A percentile compares a stretch with the other conserved stretches of the same genome.
These are phyloP conservation scores for Alternaria sp. DNA, from an alignment of 2,329 filamentous ascomycete species.

Conservation along the genomic window DNA sequence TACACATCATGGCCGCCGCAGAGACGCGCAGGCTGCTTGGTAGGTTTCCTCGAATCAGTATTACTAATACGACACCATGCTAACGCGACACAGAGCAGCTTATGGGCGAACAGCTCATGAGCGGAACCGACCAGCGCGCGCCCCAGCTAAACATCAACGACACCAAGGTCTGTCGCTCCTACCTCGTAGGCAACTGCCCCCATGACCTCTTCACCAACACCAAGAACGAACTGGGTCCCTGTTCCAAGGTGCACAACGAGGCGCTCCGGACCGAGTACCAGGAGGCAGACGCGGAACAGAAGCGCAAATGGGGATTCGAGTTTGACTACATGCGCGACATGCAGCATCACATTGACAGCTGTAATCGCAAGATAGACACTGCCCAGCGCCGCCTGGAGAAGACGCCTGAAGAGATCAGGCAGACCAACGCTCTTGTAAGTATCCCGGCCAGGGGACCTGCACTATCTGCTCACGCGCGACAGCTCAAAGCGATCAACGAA, in stretches of 20 bases:
- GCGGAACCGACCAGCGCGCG: slow-evolving; percentile 73
- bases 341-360: slow-evolving; percentile 95
- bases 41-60: slow-evolving; percentile 45
- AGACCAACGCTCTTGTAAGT: slow-evolving; percentile 82
- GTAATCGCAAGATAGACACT: slow-evolving; percentile 89
- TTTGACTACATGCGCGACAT: slow-evolving; percentile 97
- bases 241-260: slow-evolving; percentile 87
- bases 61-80: not conserved
- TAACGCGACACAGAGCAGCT: slow-evolving; percentile 74
- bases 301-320: slow-evolving; percentile 84
- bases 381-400: slow-evolving; percentile 93
- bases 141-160: slow-evolving; percentile 88
- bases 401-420: slow-evolving; percentile 94
- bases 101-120: slow-evolving; percentile 77
- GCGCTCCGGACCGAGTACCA: slow-evolving; percentile 90
- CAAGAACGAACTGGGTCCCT: slow-evolving; percentile 93
- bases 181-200: slow-evolving; percentile 90
- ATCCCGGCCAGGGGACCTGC: not conserved
- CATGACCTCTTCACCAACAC: slow-evolving; percentile 99
- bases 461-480: slow-evolving; percentile 19
- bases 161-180: slow-evolving; percentile 92
- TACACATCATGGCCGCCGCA: slow-evolving; percentile 83
- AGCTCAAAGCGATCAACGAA: slow-evolving; percentile 84
- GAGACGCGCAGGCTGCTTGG: slow-evolving; percentile 96
- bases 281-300: slow-evolving; percentile 71